Evolutionary conservation across 2,329 filamentous ascomycete species (phyloP).

Genomic region (Monosporascus sp.): DNA sequence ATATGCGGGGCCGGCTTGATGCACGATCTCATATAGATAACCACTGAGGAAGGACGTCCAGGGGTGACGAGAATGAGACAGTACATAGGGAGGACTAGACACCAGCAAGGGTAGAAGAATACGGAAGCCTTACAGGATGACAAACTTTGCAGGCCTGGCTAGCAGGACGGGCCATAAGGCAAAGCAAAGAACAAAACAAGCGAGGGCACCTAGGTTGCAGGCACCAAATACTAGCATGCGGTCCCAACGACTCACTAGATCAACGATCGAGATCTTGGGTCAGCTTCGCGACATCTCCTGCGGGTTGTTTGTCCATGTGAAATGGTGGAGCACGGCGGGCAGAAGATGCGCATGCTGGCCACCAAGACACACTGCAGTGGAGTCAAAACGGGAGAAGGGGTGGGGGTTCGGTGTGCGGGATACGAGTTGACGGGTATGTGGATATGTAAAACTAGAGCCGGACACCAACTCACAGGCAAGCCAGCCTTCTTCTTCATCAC

Average conservation of each 20-base stretch:
- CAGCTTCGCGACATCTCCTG: slow-evolving; percentile 19
- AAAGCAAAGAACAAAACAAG: slow-evolving; percentile 92
- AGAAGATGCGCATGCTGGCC: slow-evolving; percentile 39
- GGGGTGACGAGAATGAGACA: not conserved
- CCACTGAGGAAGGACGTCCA: slow-evolving; percentile 3
- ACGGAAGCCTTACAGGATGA: slow-evolving; percentile 71
- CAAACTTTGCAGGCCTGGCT: slow-evolving; percentile 85
- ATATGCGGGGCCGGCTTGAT: slow-evolving; percentile 25
- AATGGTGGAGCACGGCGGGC: slow-evolving; percentile 38
- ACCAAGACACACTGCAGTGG: slow-evolving; percentile 35
- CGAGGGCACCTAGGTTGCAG: slow-evolving; percentile 83
- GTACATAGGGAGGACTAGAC: slow-evolving; percentile 10
- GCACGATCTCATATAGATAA: slow-evolving; percentile 18
- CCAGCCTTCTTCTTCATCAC: slow-evolving; percentile 94
- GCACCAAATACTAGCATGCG: slow-evolving; percentile 85
- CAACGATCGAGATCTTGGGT: slow-evolving; percentile 25
- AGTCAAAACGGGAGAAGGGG: not conserved
- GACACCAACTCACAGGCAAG: slow-evolving; percentile 74
- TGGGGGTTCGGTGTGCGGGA: slow-evolving; percentile 14
- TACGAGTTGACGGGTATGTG: slow-evolving; percentile 8
- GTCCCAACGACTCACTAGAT: slow-evolving; percentile 91
- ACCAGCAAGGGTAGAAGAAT: slow-evolving; percentile 10
- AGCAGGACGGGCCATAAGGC: slow-evolving; percentile 80
- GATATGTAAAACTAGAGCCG: slow-evolving; percentile 26
- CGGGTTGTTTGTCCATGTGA: slow-evolving; percentile 28